A percentile compares a stretch with the other conserved stretches of the same genome.
phyloP scores from a whole-genome alignment of 1,139 yeast genomes.

The Candida tropicalis region DNA sequence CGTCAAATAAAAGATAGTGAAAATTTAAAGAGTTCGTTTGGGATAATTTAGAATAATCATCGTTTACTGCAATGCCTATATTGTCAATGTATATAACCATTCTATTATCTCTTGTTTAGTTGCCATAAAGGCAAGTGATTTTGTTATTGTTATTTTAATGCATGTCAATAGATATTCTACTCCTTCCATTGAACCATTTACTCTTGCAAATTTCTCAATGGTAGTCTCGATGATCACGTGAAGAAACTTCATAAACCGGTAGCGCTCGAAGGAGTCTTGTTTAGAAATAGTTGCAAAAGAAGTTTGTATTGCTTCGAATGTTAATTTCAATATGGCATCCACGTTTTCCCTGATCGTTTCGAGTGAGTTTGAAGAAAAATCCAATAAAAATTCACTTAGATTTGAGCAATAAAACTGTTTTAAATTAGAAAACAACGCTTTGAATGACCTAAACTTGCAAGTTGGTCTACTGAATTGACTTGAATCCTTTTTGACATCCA shows the following conservation, averaged over 20 bases:
- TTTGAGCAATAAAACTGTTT: slow-evolving; percentile 17
- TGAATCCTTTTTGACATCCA: slow-evolving; percentile 18
- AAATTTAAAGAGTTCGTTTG: slow-evolving; percentile 55
- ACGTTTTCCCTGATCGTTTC: slow-evolving; percentile 13
- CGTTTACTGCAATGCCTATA: background rate
- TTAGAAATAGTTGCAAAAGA: slow-evolving; percentile 8
- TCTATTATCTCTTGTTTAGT: slow-evolving; percentile 2
- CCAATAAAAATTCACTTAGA: slow-evolving; percentile 14
- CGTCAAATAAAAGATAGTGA: slow-evolving; percentile 70
- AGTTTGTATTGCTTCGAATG: slow-evolving; percentile 12
- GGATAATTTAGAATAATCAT: slow-evolving; percentile 23
- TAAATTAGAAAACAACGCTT: slow-evolving; percentile 19
- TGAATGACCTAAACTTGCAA: slow-evolving; percentile 14
- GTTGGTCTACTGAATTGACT: slow-evolving; percentile 10
- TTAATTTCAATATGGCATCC: slow-evolving; percentile 9
- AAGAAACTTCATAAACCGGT: slow-evolving; percentile 12
- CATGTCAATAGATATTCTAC: slow-evolving; percentile 1
- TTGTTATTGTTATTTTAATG: background rate
- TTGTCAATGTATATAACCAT: slow-evolving; percentile 1
- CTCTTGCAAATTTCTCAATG: slow-evolving; percentile 8
- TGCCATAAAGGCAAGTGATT: background rate
- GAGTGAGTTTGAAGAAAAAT: slow-evolving; percentile 8
- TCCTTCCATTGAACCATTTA: slow-evolving; percentile 8
- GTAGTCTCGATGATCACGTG: slow-evolving; percentile 8
- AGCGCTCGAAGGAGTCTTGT: slow-evolving; percentile 12